phyloP scores from a whole-genome alignment of 352 stramenopile species.

The Pythium folliculosum region DNA sequence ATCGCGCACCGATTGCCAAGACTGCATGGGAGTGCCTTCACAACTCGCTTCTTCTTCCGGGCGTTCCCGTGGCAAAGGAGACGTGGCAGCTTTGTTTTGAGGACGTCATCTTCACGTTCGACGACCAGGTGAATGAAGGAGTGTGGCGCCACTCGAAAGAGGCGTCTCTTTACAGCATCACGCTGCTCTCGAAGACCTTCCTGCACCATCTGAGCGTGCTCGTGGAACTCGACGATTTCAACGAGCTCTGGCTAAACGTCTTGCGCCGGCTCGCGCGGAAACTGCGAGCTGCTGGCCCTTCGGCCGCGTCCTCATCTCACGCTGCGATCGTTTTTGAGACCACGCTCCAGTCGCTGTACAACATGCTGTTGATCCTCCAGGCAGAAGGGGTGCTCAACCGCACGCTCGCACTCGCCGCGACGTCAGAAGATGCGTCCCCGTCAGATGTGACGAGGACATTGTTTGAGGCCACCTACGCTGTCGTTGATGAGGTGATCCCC shows the following conservation, averaged over 20 bases:
- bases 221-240: slow-evolving; percentile 64
- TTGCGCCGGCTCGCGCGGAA: slow-evolving; percentile 75
- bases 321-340: slow-evolving; percentile 80
- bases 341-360: slow-evolving; percentile 86
- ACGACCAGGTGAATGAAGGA: slow-evolving; percentile 75
- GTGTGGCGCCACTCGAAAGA: slow-evolving; percentile 59
- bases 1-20: slow-evolving; percentile 74
- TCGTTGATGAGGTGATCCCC: slow-evolving; percentile 75
- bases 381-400: slow-evolving; percentile 75
- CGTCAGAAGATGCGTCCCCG: background rate
- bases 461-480: slow-evolving; percentile 66
- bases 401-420: slow-evolving; percentile 30
- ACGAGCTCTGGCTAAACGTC: slow-evolving; percentile 76
- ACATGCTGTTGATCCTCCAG: slow-evolving; percentile 81
- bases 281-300: slow-evolving; percentile 35
- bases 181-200: slow-evolving; percentile 86
- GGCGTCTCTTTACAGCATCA: slow-evolving; percentile 78
- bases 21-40: slow-evolving; percentile 85
- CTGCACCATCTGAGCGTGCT: slow-evolving; percentile 81
- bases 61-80: slow-evolving; percentile 63
- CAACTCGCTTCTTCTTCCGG: slow-evolving; percentile 75
- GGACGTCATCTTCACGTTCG: slow-evolving; percentile 87
- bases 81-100: slow-evolving; percentile 87
- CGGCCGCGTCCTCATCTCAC: slow-evolving; percentile 38
- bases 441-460: slow-evolving; percentile 35